Percentiles rank a stretch among this genome's conserved stretches.
Conservation (phyloP, 768 basidiomycete genomes). For the Suillus subluteus region DNA sequence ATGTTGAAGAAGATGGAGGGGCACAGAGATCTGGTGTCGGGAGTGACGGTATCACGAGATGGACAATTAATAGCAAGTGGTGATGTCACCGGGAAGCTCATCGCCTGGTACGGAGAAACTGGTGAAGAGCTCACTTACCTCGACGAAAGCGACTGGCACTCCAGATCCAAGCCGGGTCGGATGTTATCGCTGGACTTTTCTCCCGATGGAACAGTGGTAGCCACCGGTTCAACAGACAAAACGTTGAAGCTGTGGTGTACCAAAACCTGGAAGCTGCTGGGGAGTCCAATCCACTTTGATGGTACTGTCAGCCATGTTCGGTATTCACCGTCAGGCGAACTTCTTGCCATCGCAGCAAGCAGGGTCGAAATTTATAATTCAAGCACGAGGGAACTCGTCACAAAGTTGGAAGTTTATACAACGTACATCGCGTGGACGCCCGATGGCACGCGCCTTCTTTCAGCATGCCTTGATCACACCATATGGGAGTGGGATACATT, state of each 20-base stretch:
- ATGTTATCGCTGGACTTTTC: background rate
- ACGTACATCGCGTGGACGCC: background rate
- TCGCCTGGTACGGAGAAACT: background rate
- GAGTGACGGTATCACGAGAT: background rate
- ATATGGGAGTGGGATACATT: background rate
- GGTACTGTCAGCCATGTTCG: too few relatives aligned
- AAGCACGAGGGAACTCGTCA: background rate
- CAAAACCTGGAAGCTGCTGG: background rate
- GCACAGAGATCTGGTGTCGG: background rate
- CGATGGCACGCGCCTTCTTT: background rate
- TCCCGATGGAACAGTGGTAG: background rate
- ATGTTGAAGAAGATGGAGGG: background rate
- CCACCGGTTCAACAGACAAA: background rate
- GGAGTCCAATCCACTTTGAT: background rate
- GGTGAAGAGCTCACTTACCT: background rate
- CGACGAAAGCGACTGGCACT: too few relatives aligned
- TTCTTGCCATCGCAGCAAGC: background rate
- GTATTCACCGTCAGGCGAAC: background rate
- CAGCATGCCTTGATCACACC: fast-evolving
- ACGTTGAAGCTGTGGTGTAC: background rate
- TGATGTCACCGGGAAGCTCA: fast-evolving
- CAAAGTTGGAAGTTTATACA: too few relatives aligned
- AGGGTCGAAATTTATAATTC: background rate
- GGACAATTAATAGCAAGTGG: background rate
- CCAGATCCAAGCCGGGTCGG: too few relatives aligned